These are phyloP conservation scores for Naganishia cerealis DNA, from an alignment of 1,284 basidiomycete species.

Conservation along the genomic window DNA sequence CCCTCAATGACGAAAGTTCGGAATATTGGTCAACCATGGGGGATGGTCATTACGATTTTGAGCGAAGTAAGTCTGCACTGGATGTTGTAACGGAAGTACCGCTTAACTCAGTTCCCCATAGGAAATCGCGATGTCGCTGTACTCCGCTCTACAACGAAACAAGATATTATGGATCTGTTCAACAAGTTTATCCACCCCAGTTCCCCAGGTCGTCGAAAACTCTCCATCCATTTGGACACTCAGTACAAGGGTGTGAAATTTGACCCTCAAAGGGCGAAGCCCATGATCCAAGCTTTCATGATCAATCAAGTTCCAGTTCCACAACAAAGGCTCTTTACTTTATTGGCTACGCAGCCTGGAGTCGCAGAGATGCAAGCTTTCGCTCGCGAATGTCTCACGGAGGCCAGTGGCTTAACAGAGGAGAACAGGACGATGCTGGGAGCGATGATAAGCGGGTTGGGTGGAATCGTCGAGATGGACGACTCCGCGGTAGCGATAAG, in stretches of 20 bases:
- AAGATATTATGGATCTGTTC: constrained; percentile 77
- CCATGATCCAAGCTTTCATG: constrained; percentile 63
- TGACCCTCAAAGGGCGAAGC: constrained; percentile 55
- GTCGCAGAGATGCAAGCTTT: constrained; percentile 60
- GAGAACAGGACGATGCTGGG: constrained; percentile 61
- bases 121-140: constrained; percentile 68
- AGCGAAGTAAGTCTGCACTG: constrained; percentile 58
- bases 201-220: constrained; percentile 68
- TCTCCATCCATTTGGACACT: constrained; percentile 77
- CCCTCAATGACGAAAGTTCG: constrained; percentile 63
- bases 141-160: constrained; percentile 67
- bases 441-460: constrained; percentile 60
- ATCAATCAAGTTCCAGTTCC: constrained; percentile 61
- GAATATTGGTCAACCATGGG: constrained; percentile 72
- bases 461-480: constrained; percentile 41
- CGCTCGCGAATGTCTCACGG: constrained; percentile 61
- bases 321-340: constrained; percentile 54
- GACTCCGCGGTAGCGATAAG: constrained; percentile 58
- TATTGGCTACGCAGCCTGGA: constrained; percentile 57
- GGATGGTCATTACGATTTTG: constrained; percentile 75
- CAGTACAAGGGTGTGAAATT: constrained; percentile 48
- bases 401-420: constrained; percentile 40
- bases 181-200: constrained; percentile 68
- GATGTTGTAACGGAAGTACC: background rate
- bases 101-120: constrained; percentile 41